These are phyloP conservation scores for Rhodotorula mucilaginosa DNA, from an alignment of 1,284 basidiomycete species.

Conservation along the genomic window DNA sequence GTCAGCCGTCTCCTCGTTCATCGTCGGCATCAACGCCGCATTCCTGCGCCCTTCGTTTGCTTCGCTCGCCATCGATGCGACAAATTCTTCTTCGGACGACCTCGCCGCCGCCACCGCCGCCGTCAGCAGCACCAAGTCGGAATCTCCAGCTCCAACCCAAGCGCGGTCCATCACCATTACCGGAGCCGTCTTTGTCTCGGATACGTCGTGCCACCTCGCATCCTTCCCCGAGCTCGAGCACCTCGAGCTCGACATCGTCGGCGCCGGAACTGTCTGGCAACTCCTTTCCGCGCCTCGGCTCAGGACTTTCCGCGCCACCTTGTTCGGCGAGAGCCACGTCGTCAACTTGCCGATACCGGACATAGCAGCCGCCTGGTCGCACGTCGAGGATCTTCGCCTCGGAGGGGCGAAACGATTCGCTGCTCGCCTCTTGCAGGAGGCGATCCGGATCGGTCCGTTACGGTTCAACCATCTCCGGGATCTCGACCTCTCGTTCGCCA, in stretches of 20 bases:
- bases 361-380: conserved; percentile 14
- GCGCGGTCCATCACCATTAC: conserved; percentile 7
- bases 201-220: background rate
- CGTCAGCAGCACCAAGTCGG: background rate
- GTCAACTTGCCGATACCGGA: conserved; percentile 7
- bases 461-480: conserved; percentile 11
- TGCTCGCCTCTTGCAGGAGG: conserved; percentile 14
- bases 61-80: background rate
- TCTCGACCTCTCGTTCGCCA: conserved; percentile 24
- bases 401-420: conserved; percentile 21
- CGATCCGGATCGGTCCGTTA: conserved; percentile 8
- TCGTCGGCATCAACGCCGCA: conserved; percentile 15
- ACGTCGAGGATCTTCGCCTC: conserved; percentile 16
- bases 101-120: too few species aligned
- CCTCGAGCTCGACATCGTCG: conserved; percentile 27
- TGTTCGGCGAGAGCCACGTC: conserved; percentile 11
- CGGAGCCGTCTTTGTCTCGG: conserved; percentile 22
- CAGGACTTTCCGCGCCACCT: conserved; percentile 4
- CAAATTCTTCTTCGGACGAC: background rate
- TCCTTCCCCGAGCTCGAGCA: conserved; percentile 25
- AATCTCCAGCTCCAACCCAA: background rate
- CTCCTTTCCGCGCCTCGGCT: conserved; percentile 22
- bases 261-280: conserved; percentile 11
- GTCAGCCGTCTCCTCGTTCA: conserved; percentile 11
- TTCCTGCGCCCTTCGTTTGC: conserved; percentile 10